Evolutionary conservation across 1,284 basidiomycete genomes (phyloP), one percentile per base, ranked within the genome.

Genomic region (Leccinum fallax): DNA sequence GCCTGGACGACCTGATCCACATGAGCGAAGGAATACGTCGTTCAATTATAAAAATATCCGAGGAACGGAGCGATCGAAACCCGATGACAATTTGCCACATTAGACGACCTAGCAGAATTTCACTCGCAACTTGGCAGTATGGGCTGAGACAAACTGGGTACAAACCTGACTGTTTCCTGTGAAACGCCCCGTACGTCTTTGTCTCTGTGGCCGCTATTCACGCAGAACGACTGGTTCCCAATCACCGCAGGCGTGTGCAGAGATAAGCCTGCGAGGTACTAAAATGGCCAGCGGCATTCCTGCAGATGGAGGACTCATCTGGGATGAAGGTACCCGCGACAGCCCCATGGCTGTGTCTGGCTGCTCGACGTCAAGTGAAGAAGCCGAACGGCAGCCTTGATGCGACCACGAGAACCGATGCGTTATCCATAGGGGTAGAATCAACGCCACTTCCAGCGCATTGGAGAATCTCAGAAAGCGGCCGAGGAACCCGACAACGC

Each of bases 1-100:
- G 49, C 59, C 61, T 64, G 53, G 46, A 32, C 53, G 70, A 62
- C 62, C 61, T 67, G 71, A 70, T 73, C 69, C 69, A 66, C 69
- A 71, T 56, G 56, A 60, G 62, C 46, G 49, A 61, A 48, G 59
- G 36, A 59, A 59, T 55, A 46, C 49, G 26, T 13, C 28, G 55
- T 55, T 58, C 49, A 51, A 57, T 65, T 30, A 54, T 51, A 61
- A 38, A 49, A 57, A 46, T 32, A 21, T 58, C 43, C 56, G 28
- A 51, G 59, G 28, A n/a, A 38, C 13, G 30, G 34, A 59, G 36
- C 21, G 55, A 68, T 60, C 57, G 51, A 66, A 52, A 60, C 32
- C 24, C 54, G 13, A 49, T 59, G 38, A 46, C 34, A 46, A 46
- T 53, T 36, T 53, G 55, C 34, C 58, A 28, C 32, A 57, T 55